Conservation (phyloP, 192 early-diverging fungal species). For the Coemansia sp. region DNA sequence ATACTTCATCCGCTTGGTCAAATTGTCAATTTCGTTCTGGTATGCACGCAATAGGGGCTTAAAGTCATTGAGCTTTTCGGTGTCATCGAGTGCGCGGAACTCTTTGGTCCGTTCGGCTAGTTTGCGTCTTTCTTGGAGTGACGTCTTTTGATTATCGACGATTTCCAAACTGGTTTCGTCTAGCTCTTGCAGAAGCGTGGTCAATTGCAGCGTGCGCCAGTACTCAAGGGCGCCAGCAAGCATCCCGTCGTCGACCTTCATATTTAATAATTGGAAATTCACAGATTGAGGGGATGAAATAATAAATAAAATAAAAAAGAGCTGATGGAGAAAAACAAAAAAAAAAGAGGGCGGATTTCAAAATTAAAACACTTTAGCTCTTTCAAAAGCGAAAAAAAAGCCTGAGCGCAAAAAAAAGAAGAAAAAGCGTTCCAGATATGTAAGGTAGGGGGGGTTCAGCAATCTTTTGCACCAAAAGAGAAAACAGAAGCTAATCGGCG, state of each 20-base stretch:
- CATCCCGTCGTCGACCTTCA: slow-evolving; percentile 23
- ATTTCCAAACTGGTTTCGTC: slow-evolving; percentile 77
- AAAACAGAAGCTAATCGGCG: slow-evolving; percentile 9
- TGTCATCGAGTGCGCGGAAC: slow-evolving; percentile 77
- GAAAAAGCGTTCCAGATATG: too few species aligned
- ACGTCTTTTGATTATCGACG: slow-evolving; percentile 83
- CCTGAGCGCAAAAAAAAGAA: background rate
- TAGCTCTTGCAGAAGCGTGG: slow-evolving; percentile 66
- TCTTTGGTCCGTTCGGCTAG: slow-evolving; percentile 90
- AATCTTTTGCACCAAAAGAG: background rate
- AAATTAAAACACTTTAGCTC: too few species aligned
- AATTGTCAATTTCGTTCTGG: slow-evolving; percentile 87
- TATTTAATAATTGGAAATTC: background rate
- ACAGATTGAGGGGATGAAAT: background rate
- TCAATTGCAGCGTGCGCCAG: slow-evolving; percentile 63
- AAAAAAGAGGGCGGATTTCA: too few species aligned
- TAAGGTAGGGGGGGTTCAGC: too few species aligned
- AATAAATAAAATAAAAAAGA: background rate
- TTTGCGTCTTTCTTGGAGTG: slow-evolving; percentile 70
- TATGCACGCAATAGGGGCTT: slow-evolving; percentile 80
- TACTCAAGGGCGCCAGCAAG: slow-evolving; percentile 45
- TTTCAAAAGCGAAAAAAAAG: background rate
- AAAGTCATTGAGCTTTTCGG: slow-evolving; percentile 75
- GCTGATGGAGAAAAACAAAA: background rate
- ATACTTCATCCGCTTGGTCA: slow-evolving; percentile 81